These are phyloP conservation scores for Entomortierella chlamydospora DNA, from an alignment of 192 early-diverging fungal species.

Conservation along the genomic window DNA sequence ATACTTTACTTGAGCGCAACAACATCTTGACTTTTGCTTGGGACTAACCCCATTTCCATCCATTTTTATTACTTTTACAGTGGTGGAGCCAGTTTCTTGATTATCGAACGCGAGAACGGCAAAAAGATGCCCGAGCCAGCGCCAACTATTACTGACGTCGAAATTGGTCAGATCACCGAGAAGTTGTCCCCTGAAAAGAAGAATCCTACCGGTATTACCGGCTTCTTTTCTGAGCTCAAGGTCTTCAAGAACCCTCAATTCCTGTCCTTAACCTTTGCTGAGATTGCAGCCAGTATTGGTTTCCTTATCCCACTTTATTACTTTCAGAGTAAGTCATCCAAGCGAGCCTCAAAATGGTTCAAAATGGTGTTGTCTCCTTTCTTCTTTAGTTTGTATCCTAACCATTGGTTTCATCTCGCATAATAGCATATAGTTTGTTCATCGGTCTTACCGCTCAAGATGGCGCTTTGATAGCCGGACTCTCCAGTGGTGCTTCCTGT, in stretches of 20 bases:
- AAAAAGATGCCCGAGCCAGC: conserved; percentile 27
- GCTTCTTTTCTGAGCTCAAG: conserved; percentile 51
- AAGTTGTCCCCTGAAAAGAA: conserved; percentile 29
- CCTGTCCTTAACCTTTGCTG: conserved; percentile 43
- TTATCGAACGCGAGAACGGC: conserved; percentile 42
- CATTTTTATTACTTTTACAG: conserved; percentile 2
- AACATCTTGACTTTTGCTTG: neutral
- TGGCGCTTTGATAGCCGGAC: conserved; percentile 71
- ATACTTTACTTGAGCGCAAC: neutral
- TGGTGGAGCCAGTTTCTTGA: conserved; percentile 56
- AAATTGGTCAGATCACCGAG: conserved; percentile 36
- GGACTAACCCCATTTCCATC: conserved; percentile 1
- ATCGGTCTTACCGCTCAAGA: conserved; percentile 68
- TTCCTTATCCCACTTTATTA: conserved; percentile 64
- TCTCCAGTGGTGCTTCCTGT: conserved; percentile 74
- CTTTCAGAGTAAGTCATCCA: conserved; percentile 50
- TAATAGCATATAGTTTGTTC: conserved; percentile 63
- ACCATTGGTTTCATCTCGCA: neutral
- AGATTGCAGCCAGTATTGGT: conserved; percentile 51
- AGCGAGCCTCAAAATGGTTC: no score
- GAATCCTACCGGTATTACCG: conserved; percentile 25
- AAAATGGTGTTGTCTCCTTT: no score
- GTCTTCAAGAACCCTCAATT: conserved; percentile 56
- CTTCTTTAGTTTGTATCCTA: neutral
- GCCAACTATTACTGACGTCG: conserved; percentile 26